These are phyloP conservation scores for Kentomonas sorsogonicus DNA, from an alignment of 208 protist species.

Conservation along the genomic window DNA sequence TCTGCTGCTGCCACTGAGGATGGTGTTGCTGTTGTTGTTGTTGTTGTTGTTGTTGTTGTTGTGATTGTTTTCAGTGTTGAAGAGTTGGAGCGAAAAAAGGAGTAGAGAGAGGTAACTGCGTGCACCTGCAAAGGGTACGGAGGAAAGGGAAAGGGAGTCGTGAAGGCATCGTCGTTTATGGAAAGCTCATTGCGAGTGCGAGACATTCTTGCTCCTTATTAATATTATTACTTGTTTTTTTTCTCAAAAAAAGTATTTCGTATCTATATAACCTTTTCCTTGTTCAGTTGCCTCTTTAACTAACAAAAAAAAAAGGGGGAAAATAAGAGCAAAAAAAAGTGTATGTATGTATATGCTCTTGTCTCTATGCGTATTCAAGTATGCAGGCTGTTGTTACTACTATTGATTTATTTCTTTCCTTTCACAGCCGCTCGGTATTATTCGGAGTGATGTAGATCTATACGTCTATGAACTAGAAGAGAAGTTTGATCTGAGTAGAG, in stretches of 20 bases:
- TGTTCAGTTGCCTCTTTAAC: too few relatives aligned
- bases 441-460: too few relatives aligned
- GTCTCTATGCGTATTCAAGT: too few relatives aligned
- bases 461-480: too few relatives aligned
- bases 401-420: neutral
- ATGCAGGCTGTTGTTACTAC: neutral
- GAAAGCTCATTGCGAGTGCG: neutral
- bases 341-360: too few relatives aligned
- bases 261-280: too few relatives aligned
- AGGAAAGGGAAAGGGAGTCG: constrained; percentile 75
- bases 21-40: neutral
- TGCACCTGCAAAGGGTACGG: constrained; percentile 77
- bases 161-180: neutral
- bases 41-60: constrained; percentile 6
- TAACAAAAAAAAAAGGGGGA: too few relatives aligned
- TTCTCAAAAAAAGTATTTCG: too few relatives aligned
- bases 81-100: constrained; percentile 26
- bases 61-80: constrained; percentile 1
- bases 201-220: neutral
- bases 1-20: too few relatives aligned
- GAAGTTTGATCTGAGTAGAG: neutral
- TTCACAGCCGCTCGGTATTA: neutral
- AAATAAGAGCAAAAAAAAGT: too few relatives aligned
- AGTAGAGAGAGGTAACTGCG: constrained; percentile 51
- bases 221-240: constrained; percentile 12